Evolutionary conservation across 1,284 basidiomycete genomes (phyloP).

Genomic region (Apiotrichum porosum): DNA sequence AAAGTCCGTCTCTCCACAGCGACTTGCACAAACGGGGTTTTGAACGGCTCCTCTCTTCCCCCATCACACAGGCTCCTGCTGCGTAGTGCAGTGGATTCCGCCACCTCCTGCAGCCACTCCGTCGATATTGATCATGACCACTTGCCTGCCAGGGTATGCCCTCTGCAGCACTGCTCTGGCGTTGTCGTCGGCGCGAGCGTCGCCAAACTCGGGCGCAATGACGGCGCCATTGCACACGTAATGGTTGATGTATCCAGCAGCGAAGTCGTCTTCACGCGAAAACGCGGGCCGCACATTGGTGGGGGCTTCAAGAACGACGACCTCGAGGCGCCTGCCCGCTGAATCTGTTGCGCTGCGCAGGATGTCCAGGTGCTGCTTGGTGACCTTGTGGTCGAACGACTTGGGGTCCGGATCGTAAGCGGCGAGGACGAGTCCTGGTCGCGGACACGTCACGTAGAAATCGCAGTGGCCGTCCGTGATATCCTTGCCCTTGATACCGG

Average conservation of each 20-base stretch:
- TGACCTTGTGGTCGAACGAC: conserved; percentile 7
- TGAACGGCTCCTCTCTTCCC: too few species aligned
- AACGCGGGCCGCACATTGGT: not conserved
- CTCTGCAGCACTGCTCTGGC: not conserved
- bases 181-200: not conserved
- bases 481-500: conserved; percentile 5
- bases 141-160: not conserved
- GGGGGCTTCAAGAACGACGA: not conserved
- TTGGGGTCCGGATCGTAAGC: conserved; percentile 1
- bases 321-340: not conserved
- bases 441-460: not conserved
- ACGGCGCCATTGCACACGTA: conserved; percentile 1
- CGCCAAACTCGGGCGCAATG: conserved; percentile 5
- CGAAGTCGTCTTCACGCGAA: conserved; percentile 7
- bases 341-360: conserved; percentile 5
- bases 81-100: conserved; percentile 8
- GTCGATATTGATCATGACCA: conserved; percentile 6
- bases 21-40: too few species aligned
- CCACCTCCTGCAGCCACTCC: conserved; percentile 3
- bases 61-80: too few species aligned
- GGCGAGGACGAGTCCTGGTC: not conserved
- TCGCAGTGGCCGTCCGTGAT: conserved; percentile 3
- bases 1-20: too few species aligned
- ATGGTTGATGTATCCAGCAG: conserved; percentile 15
- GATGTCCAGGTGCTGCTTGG: conserved; percentile 2